These are phyloP conservation scores for Phytopythium vexans DNA, from an alignment of 352 stramenopile genomes.

Conservation along the genomic window DNA sequence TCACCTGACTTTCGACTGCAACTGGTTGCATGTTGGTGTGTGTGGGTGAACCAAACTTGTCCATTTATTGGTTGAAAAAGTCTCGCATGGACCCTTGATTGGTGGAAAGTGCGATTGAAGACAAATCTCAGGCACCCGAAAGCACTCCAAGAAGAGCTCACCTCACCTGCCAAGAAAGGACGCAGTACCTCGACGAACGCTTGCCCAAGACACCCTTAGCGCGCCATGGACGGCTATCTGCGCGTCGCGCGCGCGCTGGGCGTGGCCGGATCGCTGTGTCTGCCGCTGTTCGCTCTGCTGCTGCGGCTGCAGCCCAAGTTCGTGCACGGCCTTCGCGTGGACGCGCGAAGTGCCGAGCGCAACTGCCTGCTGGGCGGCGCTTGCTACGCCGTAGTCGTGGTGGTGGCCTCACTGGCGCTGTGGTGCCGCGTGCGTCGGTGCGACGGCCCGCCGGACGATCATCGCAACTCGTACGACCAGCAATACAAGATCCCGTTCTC, in stretches of 20 bases:
- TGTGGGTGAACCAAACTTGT: no score
- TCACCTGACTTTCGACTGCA: no score
- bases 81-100: no score
- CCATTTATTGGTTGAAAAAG: no score
- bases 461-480: conserved; percentile 12
- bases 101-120: no score
- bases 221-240: conserved; percentile 30
- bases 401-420: conserved; percentile 25
- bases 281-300: conserved; percentile 57
- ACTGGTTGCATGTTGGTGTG: no score
- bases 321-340: conserved; percentile 47
- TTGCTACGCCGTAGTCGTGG: conserved; percentile 42
- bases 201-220: neutral
- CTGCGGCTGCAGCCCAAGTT: conserved; percentile 56
- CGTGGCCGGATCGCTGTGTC: conserved; percentile 36
- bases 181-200: neutral
- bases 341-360: conserved; percentile 31
- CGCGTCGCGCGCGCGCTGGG: conserved; percentile 42
- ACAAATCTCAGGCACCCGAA: no score
- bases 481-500: conserved; percentile 26
- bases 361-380: conserved; percentile 64
- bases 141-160: no score
- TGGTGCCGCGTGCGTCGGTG: conserved; percentile 12
- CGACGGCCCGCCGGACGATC: conserved; percentile 3
- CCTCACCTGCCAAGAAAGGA: neutral